Evolutionary conservation across 108 stramenopile species (phyloP).

Genomic region (Pelagomonas calceolata): DNA sequence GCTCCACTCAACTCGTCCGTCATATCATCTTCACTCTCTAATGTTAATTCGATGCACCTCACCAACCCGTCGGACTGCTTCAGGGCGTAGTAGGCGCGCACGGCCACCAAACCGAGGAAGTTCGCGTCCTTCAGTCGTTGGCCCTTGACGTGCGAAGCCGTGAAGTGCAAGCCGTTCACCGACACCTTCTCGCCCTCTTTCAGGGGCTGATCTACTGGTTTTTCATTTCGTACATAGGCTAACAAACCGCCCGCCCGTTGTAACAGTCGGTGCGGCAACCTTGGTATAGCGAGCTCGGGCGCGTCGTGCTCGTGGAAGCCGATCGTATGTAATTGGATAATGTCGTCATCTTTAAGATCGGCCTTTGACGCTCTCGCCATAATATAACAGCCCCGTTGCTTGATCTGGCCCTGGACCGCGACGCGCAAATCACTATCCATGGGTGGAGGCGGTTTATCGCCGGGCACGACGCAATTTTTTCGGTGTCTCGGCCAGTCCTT

Average conservation of each 20-base stretch:
- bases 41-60: neutral
- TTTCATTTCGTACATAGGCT: neutral
- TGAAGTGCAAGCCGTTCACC: neutral
- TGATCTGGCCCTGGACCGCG: neutral
- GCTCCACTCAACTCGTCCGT: no score
- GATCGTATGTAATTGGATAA: neutral
- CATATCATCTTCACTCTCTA: neutral
- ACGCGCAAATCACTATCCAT: neutral
- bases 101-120: neutral
- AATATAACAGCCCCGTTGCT: neutral
- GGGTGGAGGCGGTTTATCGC: neutral
- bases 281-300: neutral
- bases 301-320: neutral
- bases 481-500: neutral
- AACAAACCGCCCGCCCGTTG: neutral
- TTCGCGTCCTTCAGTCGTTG: neutral
- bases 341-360: neutral
- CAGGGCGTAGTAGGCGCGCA: neutral
- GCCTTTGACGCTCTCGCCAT: neutral
- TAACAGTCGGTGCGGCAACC: neutral
- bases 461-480: neutral
- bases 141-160: neutral
- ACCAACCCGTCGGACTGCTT: neutral
- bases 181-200: neutral
- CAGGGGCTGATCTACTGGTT: neutral